Conservation (phyloP, 441 rosid species). For the Euphorbia celastroides region DNA sequence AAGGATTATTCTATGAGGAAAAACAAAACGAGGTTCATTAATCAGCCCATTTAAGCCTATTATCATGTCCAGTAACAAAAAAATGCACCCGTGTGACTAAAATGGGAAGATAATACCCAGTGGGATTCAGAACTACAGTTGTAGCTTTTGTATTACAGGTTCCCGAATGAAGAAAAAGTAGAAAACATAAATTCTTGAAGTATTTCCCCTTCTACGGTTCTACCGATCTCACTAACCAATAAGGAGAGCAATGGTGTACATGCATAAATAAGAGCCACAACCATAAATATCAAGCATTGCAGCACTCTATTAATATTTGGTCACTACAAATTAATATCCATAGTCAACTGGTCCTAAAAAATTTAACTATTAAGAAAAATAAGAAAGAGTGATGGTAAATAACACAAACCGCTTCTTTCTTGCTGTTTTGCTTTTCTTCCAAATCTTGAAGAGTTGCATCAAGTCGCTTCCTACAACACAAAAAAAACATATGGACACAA, state of each 20-base stretch:
- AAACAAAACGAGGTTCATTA: too few species aligned
- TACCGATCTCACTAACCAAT: neutral
- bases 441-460: conserved; percentile 78
- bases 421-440: conserved; percentile 89
- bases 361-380: neutral
- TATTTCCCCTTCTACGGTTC: neutral
- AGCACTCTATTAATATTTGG: neutral
- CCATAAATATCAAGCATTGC: neutral
- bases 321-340: neutral
- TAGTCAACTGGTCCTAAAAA: neutral
- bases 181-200: neutral
- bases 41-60: too few species aligned
- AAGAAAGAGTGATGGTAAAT: neutral
- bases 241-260: neutral
- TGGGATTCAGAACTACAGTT: neutral
- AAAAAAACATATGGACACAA: conserved; percentile 1
- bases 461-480: conserved; percentile 64
- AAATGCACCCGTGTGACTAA: too few species aligned
- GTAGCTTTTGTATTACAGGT: neutral
- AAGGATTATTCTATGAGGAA: too few species aligned
- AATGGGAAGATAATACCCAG: neutral
- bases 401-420: conserved; percentile 71
- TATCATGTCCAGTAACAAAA: too few species aligned
- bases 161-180: neutral
- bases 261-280: neutral